phyloP scores from a whole-genome alignment of 2,329 filamentous ascomycete species.

The Calonectria ilicicola region DNA sequence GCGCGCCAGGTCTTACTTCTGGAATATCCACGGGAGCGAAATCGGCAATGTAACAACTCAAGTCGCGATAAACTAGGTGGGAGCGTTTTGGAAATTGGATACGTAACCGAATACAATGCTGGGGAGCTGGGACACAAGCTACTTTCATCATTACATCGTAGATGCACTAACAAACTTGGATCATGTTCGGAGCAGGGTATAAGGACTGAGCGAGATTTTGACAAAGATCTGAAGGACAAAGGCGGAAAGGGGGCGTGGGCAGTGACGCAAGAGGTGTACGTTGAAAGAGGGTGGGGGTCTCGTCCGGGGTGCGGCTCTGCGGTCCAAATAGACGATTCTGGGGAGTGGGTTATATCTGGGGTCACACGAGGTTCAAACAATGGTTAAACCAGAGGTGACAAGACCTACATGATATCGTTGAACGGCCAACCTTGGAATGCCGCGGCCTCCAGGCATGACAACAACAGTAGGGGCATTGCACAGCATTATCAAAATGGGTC shows the following conservation, averaged over 20 bases:
- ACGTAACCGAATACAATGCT: conserved; percentile 80
- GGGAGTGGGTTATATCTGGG: conserved; percentile 88
- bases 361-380: conserved; percentile 83
- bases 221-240: conserved; percentile 41
- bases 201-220: conserved; percentile 22
- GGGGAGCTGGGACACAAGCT: conserved; percentile 80
- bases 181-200: conserved; percentile 78
- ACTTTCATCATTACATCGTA: conserved; percentile 88
- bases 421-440: conserved; percentile 29
- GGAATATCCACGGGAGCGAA: conserved; percentile 72
- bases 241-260: conserved; percentile 61
- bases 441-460: neutral
- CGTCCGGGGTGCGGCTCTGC: conserved; percentile 80
- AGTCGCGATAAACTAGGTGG: conserved; percentile 37
- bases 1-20: conserved; percentile 91
- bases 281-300: conserved; percentile 76
- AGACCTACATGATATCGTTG: conserved; percentile 52
- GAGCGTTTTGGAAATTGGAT: conserved; percentile 72
- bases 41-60: conserved; percentile 56
- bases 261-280: conserved; percentile 74
- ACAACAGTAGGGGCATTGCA: neutral
- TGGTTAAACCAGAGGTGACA: conserved; percentile 65
- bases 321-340: conserved; percentile 83
- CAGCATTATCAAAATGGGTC: conserved; percentile 5
- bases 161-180: conserved; percentile 89